Evolutionary conservation across 345 rosid species (phyloP), one percentile per base, ranked within the genome.

Genomic region (Sisymbrium altissimum): DNA sequence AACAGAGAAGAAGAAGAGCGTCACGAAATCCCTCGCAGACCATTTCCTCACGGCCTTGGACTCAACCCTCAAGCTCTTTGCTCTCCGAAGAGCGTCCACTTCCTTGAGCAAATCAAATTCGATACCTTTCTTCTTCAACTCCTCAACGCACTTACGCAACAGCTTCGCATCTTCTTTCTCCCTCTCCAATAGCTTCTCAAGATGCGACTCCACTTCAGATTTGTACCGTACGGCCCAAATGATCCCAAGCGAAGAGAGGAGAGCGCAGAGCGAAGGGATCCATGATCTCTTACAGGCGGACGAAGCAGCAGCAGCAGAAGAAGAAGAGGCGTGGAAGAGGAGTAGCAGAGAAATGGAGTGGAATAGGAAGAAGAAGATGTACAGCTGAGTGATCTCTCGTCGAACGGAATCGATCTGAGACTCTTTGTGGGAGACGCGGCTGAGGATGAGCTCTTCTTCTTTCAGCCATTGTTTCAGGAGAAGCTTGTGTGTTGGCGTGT

Each of bases 391-490:
- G 78, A 93, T 80, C 52, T 93, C 96, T 63, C 84, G 62, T 1
- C 94, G 78, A 32, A 86, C 81, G 0, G 90, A 84, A 71, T 91
- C 97, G 56, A 91, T 89, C 60, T 92, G 99, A 30, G 87, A 81
- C 67, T 95, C 99, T 76, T 95, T 95, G 61, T 84, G 83, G 0
- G 91, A 74, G 69, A 87, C 64, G 53, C 99, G 83, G 78, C 77
- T 82, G 80, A 92, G 85, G 76, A 88, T 90, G 0, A 95, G 85
- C 40, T 95, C 97, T 63, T 94, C 93, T 67, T 95, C 99, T 74
- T 90, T 92, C 52, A 92, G 84, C 99, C 98, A 92, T 71, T 95
- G 98, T 81, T 92, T 92, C 53, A 95, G 78, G 60, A 95, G 96
- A 62, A 95, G 93, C 85, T 88, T 95, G 86, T 95, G 97, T 33